These are phyloP conservation scores for Zygoascus bituminiphila DNA, from an alignment of 805 yeast genomes.

Conservation along the genomic window DNA sequence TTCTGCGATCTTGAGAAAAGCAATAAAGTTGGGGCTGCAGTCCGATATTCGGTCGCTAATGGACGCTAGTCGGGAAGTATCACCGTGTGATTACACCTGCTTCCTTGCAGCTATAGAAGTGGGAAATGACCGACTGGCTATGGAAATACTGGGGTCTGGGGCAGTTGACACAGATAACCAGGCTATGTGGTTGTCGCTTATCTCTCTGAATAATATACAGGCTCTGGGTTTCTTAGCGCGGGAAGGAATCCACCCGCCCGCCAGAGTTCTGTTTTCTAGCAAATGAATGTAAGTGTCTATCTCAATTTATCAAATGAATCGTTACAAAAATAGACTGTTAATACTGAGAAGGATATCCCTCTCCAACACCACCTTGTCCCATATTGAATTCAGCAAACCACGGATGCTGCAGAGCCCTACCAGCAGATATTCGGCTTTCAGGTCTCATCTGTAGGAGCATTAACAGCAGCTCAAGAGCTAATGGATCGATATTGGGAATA, in stretches of 20 bases:
- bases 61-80: not conserved
- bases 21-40: not conserved
- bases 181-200: not conserved
- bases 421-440: slow-evolving; percentile 43
- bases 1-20: not conserved
- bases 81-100: not conserved
- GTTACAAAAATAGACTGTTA: not conserved
- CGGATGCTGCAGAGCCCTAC: slow-evolving; percentile 51
- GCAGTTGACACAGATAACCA: not conserved
- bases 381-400: slow-evolving; percentile 70
- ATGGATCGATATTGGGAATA: slow-evolving; percentile 59
- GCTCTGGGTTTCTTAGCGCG: not conserved
- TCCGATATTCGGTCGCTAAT: not conserved
- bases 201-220: not conserved
- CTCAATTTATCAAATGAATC: not conserved
- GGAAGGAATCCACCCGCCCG: not conserved
- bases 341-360: not conserved
- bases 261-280: not conserved
- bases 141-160: not conserved
- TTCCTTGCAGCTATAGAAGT: not conserved
- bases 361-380: not conserved
- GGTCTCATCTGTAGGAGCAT: slow-evolving; percentile 47
- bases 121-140: not conserved
- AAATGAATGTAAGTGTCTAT: not conserved
- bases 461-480: slow-evolving; percentile 60